Percentiles rank a stretch among this genome's conserved stretches.
Conservation (phyloP, 2,329 filamentous ascomycete genomes). For the Penicillium fuscoglaucum region DNA sequence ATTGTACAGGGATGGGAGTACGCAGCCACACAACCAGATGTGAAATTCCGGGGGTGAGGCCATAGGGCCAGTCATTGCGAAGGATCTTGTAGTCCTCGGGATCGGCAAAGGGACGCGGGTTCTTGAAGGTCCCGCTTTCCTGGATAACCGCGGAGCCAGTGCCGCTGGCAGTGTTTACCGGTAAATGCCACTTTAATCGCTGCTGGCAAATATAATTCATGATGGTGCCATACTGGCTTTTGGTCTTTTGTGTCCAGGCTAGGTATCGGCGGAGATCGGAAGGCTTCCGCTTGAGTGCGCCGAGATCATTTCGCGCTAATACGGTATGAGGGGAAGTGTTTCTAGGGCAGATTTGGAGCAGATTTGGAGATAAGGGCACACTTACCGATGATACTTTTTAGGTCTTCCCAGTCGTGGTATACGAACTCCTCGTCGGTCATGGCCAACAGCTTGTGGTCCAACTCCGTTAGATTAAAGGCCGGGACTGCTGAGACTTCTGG, state of each 20-base stretch:
- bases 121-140: conserved; percentile 40
- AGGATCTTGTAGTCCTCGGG: conserved; percentile 57
- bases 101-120: conserved; percentile 55
- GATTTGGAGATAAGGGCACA: conserved; percentile 10
- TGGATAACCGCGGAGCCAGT: conserved; percentile 25
- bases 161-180: conserved; percentile 8
- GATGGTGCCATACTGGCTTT: conserved; percentile 56
- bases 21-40: conserved; percentile 62
- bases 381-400: conserved; percentile 55
- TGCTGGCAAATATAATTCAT: conserved; percentile 57
- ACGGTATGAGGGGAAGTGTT: conserved; percentile 9
- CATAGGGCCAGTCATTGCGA: conserved; percentile 66
- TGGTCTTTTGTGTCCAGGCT: conserved; percentile 57
- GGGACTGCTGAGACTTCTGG: conserved; percentile 14
- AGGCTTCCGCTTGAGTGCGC: conserved; percentile 59
- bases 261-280: conserved; percentile 61
- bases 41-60: conserved; percentile 53
- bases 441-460: conserved; percentile 51
- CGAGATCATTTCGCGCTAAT: conserved; percentile 53
- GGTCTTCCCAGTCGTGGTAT: conserved; percentile 53
- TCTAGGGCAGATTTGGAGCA: conserved; percentile 4
- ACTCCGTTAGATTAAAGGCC: conserved; percentile 51
- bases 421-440: conserved; percentile 56
- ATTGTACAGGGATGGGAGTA: conserved; percentile 50
- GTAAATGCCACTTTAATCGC: conserved; percentile 54